A percentile compares a stretch with the other conserved stretches of the same genome.
Evolutionary conservation across 257 asterid genomes (phyloP).

Genomic region (Lycium barbarum): DNA sequence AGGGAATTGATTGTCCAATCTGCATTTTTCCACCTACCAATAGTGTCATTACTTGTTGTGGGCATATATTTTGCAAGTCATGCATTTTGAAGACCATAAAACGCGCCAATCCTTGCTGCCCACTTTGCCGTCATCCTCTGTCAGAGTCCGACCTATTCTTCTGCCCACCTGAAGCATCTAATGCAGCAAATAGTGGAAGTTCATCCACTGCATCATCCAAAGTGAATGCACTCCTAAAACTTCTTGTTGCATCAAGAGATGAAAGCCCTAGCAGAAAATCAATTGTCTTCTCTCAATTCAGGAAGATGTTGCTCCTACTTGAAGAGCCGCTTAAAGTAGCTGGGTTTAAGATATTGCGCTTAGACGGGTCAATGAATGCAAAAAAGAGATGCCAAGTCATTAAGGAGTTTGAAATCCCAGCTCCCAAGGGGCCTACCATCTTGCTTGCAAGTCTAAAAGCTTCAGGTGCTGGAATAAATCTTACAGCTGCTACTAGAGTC

Average conservation of each 20-base stretch:
- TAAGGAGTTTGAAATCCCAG: slow-evolving; percentile 60
- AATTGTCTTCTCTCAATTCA: slow-evolving; percentile 82
- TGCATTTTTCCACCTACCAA: slow-evolving; percentile 71
- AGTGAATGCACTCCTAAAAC: slow-evolving; percentile 66
- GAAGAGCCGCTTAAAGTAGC: slow-evolving; percentile 69
- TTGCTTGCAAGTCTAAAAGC: slow-evolving; percentile 90
- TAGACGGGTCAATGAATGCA: slow-evolving; percentile 83
- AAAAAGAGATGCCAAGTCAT: slow-evolving; percentile 65
- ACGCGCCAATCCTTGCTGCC: slow-evolving; percentile 69
- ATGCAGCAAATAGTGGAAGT: slow-evolving; percentile 32
- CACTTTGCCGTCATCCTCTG: slow-evolving; percentile 80
- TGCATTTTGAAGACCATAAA: slow-evolving; percentile 75
- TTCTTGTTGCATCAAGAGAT: slow-evolving; percentile 56
- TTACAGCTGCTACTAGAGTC: slow-evolving; percentile 80
- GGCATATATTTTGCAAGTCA: slow-evolving; percentile 71
- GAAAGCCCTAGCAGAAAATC: slow-evolving; percentile 61
- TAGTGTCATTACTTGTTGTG: slow-evolving; percentile 65
- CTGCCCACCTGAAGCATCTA: slow-evolving; percentile 61
- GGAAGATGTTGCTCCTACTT: slow-evolving; percentile 71
- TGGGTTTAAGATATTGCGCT: slow-evolving; percentile 68
- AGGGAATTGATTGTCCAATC: slow-evolving; percentile 75
- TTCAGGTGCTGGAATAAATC: slow-evolving; percentile 79
- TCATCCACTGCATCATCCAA: slow-evolving; percentile 66
- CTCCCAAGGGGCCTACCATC: slow-evolving; percentile 71
- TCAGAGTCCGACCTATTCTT: slow-evolving; percentile 67